phyloP scores from a whole-genome alignment of 2,329 filamentous ascomycete species.

The Claviceps sp. region DNA sequence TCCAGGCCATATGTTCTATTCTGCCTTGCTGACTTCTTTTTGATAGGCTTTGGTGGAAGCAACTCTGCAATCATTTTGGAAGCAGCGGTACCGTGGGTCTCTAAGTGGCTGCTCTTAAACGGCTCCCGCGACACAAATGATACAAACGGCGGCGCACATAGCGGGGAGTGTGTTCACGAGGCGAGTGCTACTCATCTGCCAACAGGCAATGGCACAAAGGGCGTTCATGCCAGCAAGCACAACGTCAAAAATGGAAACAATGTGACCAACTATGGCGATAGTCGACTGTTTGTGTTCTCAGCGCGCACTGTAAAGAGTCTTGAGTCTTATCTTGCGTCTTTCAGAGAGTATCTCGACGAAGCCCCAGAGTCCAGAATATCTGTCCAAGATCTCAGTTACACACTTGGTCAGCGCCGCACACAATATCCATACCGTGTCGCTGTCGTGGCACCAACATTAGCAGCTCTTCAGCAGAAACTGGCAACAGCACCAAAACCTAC shows the following conservation, averaged over 20 bases:
- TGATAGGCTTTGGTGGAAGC: constrained; percentile 11
- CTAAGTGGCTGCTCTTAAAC: not conserved
- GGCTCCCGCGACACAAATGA: not conserved
- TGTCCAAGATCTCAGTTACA: constrained; percentile 13
- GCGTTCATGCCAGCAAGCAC: not conserved
- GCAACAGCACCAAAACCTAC: constrained; percentile 1
- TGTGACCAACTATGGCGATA: not conserved
- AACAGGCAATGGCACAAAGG: constrained; percentile 1
- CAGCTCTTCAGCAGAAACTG: constrained; percentile 6
- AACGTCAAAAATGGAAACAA: not conserved
- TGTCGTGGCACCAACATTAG: constrained; percentile 1
- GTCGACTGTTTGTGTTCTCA: constrained; percentile 7
- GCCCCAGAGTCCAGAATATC: constrained; percentile 3
- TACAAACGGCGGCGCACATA: not conserved
- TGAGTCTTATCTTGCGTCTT: constrained; percentile 10
- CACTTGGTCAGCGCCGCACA: constrained; percentile 16
- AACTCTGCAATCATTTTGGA: constrained; percentile 11
- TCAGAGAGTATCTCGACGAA: constrained; percentile 10
- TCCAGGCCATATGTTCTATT: not conserved
- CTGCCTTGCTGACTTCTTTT: not conserved
- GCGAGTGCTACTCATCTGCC: not conserved
- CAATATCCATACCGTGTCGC: constrained; percentile 11
- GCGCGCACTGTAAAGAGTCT: constrained; percentile 9
- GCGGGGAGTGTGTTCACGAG: not conserved
- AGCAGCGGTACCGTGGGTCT: not conserved